These are phyloP conservation scores for Amanita rubescens DNA, from an alignment of 768 basidiomycete species.

Conservation along the genomic window DNA sequence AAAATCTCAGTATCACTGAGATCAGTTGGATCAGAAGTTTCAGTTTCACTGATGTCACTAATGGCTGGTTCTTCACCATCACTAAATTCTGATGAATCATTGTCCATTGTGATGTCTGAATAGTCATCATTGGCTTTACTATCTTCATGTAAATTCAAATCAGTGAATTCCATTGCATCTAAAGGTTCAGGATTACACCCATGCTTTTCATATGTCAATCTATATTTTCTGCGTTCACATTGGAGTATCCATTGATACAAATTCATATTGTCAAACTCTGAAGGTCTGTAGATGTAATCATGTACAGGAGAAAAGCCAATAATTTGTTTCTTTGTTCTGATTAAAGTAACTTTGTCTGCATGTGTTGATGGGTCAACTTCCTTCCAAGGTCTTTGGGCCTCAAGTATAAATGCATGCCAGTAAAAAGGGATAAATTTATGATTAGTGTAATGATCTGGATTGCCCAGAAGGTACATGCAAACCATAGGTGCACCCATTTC, in stretches of 20 bases:
- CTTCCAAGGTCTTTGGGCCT: slow-evolving; percentile 13
- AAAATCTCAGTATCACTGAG: too few relatives aligned
- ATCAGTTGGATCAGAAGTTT: too few relatives aligned
- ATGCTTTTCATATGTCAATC: not conserved
- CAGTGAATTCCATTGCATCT: too few relatives aligned
- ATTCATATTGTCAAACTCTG: slow-evolving; percentile 10
- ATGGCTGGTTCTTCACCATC: too few relatives aligned
- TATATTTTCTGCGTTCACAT: not conserved
- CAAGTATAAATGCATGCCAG: slow-evolving; percentile 25
- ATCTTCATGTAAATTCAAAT: too few relatives aligned
- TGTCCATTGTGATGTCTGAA: too few relatives aligned
- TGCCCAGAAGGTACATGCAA: slow-evolving; percentile 23
- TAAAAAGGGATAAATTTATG: slow-evolving; percentile 25
- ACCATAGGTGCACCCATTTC: slow-evolving; percentile 33
- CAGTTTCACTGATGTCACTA: too few relatives aligned
- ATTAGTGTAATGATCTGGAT: slow-evolving; percentile 26
- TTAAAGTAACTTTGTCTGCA: slow-evolving; percentile 15
- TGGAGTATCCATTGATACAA: slow-evolving; percentile 22
- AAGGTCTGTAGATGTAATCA: slow-evolving; percentile 26
- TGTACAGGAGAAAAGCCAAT: slow-evolving; percentile 19
- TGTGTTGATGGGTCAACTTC: slow-evolving; percentile 4
- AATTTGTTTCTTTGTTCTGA: slow-evolving; percentile 11
- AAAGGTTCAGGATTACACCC: too few relatives aligned
- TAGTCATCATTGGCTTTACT: not conserved
- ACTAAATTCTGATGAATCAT: too few relatives aligned